Base-by-base conservation (phyloP, 208 protist genomes). In the Trichomonas gallinae region DNA sequence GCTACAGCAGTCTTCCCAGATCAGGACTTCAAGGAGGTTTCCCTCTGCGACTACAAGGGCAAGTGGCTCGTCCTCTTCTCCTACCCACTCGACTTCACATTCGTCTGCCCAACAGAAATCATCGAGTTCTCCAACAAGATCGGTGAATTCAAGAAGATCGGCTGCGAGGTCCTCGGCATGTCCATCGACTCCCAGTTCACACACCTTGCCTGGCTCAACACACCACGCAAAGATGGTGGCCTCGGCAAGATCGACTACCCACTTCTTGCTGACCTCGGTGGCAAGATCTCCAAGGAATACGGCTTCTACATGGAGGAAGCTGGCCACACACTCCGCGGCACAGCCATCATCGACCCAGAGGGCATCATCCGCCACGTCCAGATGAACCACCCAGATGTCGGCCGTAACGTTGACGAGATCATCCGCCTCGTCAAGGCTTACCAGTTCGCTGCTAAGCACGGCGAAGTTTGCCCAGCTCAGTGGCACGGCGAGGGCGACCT, bases 141-240 rank as follows among this genome's bases (percentile, higher is more conserved):
- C 45, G 88, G 63, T 40, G 6, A 96, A 58, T 96, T 96, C 88
- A 48, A 63, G 45, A 58, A 48, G 36, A 96, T 96, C 88, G 38
- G 38, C 42, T 96, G 88, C 46, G 88, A 96, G 63, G 88, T 96
- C 17, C 44, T 96, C 34, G 88, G 88, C 17, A 34, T 96, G 1
- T 96, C 88, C 26, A n/a, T 96, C 34, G 88, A 96, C 63, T 96
- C 88, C 17, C 31, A 63, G 34, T 99, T 98, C 98, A 97, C 98
- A 26, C 99, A 99, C 97, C 97, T 99, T 21, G 98, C 99, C 63
- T 99, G 99, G 98, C 98, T 98, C 96, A 99, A n/a, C n/a, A n/a
- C n/a, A n/a, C n/a, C n/a, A n/a, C n/a, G n/a, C n/a, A n/a, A n/a
- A n/a, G n/a, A n/a, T 97, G 99, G 99, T 96, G 99, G 99, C 72